Base-by-base conservation (phyloP, 2,329 filamentous ascomycete genomes). In the Paecilomyces dactylethromorphus region DNA sequence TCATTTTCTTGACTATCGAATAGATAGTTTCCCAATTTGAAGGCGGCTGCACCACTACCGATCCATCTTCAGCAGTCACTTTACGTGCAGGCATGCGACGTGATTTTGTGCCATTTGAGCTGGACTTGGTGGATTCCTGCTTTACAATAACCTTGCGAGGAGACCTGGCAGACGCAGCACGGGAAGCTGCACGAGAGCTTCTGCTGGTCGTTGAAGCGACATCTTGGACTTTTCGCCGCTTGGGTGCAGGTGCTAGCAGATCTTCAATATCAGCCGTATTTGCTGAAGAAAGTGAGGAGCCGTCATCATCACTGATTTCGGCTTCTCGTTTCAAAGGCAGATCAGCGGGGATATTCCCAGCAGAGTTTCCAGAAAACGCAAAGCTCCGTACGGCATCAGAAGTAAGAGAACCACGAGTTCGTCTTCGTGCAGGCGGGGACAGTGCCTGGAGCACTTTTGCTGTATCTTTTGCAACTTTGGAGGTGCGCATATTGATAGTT, bases 21-120 rank as follows among this genome's bases (percentile, higher is more conserved):
- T 97, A 99, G 59, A 96, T 86, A 58, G 87, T 83, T 62, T 91
- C 86, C 94, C 94, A 97, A 71, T 92, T 86, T 0, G 86, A 81
- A 0, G 92, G 92, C 1, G 91, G 85, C n/a, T 75, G 68, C 7
- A 79, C 66, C 26, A 66, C 67, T 3, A 72, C 62, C 15, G 66
- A 65, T 12, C 75, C 72, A 58, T 75, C 70, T 26, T 73, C 68
- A n/a, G 65, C 70, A 53, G 73, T 74, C 26, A 71, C 70, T 58
- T 72, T 76, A 21, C 76, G 71, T 1, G 76, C 76, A 29, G 76
- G 76, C 10, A 70, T 66, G 6, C 74, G 74, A 31, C 77, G 74
- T 4, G 74, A 59, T 63, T 74, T 75, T 33, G 70, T 68, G 31
- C 63, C 60, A 59, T 65, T 55, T 2, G 55, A n/a, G 55, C 63